A percentile compares a stretch with the other conserved stretches of the same genome.
phyloP scores from a whole-genome alignment of 2,329 filamentous ascomycete species.

The Lomentospora prolificans region DNA sequence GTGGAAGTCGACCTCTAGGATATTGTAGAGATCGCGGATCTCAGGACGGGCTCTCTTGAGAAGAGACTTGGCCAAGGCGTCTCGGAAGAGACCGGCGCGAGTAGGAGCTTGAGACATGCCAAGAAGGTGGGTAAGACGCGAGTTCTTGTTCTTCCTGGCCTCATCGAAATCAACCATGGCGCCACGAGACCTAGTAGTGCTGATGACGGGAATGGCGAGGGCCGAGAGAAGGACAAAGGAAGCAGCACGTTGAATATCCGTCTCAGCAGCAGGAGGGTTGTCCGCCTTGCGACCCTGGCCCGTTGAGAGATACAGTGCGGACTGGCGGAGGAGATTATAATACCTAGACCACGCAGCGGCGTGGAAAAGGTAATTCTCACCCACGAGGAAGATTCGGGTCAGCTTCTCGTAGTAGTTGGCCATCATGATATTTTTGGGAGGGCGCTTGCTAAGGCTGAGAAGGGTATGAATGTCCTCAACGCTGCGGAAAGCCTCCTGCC shows the following conservation, averaged over 20 bases:
- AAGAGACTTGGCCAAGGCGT: conserved; percentile 88
- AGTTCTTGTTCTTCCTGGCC: conserved; percentile 97
- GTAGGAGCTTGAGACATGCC: conserved; percentile 88
- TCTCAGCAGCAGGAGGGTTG: conserved; percentile 80
- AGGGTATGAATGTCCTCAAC: conserved; percentile 98
- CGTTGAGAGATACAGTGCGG: conserved; percentile 68
- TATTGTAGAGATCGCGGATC: conserved; percentile 96
- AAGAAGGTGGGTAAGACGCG: conserved; percentile 86
- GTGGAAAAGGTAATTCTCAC: conserved; percentile 99
- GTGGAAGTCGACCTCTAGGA: conserved; percentile 98
- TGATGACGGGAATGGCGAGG: conserved; percentile 97
- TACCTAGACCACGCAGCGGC: conserved; percentile 95
- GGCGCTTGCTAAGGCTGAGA: conserved; percentile 93
- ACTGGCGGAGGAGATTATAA: conserved; percentile 92
- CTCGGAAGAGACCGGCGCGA: conserved; percentile 84
- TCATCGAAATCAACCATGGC: conserved; percentile 96
- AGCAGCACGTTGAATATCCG: conserved; percentile 85
- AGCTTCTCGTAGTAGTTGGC: conserved; percentile 99
- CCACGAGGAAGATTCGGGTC: conserved; percentile 95
- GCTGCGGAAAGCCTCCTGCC: conserved; percentile 99
- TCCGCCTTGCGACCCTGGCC: conserved; percentile 90
- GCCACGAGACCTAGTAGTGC: conserved; percentile 90
- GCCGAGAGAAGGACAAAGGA: conserved; percentile 94
- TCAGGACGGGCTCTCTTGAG: conserved; percentile 87
- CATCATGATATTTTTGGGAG: conserved; percentile 99